These are phyloP conservation scores for Colletotrichum sp. DNA, from an alignment of 2,329 filamentous ascomycete genomes.

Conservation along the genomic window DNA sequence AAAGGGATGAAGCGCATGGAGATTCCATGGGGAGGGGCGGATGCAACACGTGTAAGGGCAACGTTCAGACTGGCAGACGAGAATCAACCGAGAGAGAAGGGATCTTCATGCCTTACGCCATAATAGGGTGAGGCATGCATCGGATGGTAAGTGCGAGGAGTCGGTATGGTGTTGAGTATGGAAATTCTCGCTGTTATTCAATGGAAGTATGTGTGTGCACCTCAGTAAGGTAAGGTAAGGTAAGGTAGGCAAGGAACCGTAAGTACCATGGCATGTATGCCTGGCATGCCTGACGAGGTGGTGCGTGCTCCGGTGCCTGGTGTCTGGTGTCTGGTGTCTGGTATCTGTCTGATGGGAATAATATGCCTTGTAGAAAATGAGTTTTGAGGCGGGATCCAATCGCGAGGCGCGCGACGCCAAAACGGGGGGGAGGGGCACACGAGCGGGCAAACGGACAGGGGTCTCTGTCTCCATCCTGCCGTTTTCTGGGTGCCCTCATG, in stretches of 20 bases:
- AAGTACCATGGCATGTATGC: not conserved
- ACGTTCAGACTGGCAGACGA: not conserved
- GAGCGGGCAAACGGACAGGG: slow-evolving; percentile 6
- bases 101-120: not conserved
- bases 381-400: not conserved
- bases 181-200: no score
- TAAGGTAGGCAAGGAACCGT: not conserved
- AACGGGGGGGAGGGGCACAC: slow-evolving; percentile 7
- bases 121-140: not conserved
- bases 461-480: not conserved
- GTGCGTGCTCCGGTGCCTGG: no score
- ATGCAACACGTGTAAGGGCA: not conserved
- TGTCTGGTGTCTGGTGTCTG: not conserved
- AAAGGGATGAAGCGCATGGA: not conserved
- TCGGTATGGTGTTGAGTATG: not conserved
- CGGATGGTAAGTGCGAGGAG: not conserved
- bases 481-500: not conserved
- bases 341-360: not conserved
- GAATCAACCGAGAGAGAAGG: not conserved
- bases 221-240: not conserved
- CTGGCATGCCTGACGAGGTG: not conserved
- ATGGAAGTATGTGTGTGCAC: no score
- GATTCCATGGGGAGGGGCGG: not conserved
- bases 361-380: not conserved
- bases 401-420: not conserved